These are phyloP conservation scores for Epicoccum nigrum DNA, from an alignment of 2,329 filamentous ascomycete species.

Conservation along the genomic window DNA sequence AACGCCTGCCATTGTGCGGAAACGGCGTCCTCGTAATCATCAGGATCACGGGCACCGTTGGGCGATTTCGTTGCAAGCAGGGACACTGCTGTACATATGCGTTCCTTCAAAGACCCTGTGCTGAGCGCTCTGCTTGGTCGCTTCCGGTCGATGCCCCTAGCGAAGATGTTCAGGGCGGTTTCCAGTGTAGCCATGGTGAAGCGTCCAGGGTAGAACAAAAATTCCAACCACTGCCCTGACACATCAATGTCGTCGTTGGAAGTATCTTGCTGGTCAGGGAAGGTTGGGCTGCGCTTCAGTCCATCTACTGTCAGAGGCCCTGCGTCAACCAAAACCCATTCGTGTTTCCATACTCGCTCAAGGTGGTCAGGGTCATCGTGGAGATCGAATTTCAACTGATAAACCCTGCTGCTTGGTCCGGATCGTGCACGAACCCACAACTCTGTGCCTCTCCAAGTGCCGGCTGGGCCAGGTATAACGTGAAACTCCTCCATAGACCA, in stretches of 20 bases:
- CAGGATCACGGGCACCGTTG: constrained; percentile 72
- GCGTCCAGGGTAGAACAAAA: constrained; percentile 80
- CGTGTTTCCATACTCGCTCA: constrained; percentile 68
- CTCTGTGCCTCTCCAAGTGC: constrained; percentile 49
- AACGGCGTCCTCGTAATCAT: constrained; percentile 73
- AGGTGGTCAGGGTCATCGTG: constrained; percentile 68
- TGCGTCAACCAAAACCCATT: constrained; percentile 55
- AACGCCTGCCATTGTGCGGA: constrained; percentile 89
- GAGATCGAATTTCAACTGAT: constrained; percentile 76
- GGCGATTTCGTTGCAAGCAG: constrained; percentile 71
- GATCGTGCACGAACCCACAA: constrained; percentile 61
- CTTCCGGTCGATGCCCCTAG: constrained; percentile 61
- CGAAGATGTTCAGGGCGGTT: constrained; percentile 81
- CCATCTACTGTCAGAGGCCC: constrained; percentile 51
- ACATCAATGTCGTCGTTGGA: constrained; percentile 57
- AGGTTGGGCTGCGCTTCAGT: constrained; percentile 47
- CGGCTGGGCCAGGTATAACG: constrained; percentile 44
- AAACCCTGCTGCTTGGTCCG: constrained; percentile 64
- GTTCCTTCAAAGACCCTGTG: constrained; percentile 71
- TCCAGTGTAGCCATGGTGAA: constrained; percentile 83
- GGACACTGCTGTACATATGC: constrained; percentile 74
- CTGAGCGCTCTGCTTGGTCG: constrained; percentile 17
- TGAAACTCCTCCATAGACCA: constrained; percentile 59
- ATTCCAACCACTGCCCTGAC: constrained; percentile 80
- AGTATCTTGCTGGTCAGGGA: constrained; percentile 45